Conservation (phyloP, 2,329 filamentous ascomycete species). For the Cordyceps farinosa region DNA sequence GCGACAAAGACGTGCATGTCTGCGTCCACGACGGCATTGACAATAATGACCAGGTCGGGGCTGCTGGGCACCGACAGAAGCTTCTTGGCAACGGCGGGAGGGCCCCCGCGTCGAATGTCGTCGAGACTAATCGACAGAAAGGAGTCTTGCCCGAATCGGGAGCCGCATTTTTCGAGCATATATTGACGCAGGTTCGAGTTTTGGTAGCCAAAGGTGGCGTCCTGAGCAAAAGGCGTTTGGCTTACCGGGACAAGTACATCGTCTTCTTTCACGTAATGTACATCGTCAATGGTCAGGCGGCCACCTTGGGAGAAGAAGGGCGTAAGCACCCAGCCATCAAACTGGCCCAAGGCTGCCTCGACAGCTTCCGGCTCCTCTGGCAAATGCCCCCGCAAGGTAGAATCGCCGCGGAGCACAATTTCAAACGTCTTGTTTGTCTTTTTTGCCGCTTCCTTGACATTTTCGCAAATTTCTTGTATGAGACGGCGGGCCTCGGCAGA, state of each 20-base stretch:
- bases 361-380: conserved; percentile 51
- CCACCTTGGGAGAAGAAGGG: conserved; percentile 58
- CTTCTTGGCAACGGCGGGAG: conserved; percentile 24
- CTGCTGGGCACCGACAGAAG: conserved; percentile 32
- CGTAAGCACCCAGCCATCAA: conserved; percentile 50
- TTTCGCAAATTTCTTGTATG: conserved; percentile 46
- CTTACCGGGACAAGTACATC: conserved; percentile 39
- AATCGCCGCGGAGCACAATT: conserved; percentile 53
- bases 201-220: conserved; percentile 55
- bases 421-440: conserved; percentile 42
- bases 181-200: conserved; percentile 48
- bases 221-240: conserved; percentile 52
- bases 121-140: conserved; percentile 29
- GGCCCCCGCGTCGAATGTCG: conserved; percentile 32
- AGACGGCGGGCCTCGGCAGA: conserved; percentile 43
- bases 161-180: conserved; percentile 48
- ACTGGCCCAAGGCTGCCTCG: conserved; percentile 44
- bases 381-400: conserved; percentile 53
- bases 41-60: conserved; percentile 41
- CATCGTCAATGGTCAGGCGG: conserved; percentile 50
- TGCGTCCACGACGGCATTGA: conserved; percentile 50
- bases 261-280: conserved; percentile 55
- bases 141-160: conserved; percentile 24
- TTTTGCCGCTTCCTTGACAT: conserved; percentile 43
- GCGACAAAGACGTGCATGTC: conserved; percentile 55